These are phyloP conservation scores for Gentiana dahurica DNA, from an alignment of 257 asterid species.

Conservation along the genomic window DNA sequence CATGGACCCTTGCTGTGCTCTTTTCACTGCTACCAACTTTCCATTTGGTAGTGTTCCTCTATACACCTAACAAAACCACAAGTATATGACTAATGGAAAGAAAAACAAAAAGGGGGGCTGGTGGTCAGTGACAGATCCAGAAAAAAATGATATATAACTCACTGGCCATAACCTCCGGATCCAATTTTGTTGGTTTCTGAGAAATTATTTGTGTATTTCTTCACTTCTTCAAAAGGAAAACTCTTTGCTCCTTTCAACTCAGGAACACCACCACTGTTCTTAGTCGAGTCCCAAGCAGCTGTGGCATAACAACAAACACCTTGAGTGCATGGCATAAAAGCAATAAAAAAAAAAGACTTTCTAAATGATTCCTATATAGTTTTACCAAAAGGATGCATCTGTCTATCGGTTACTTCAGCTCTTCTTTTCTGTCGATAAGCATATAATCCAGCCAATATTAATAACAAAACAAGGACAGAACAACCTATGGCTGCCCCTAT, in stretches of 20 bases:
- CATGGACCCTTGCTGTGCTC: constrained; percentile 67
- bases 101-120: neutral
- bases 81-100: neutral
- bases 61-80: constrained; percentile 39
- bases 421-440: constrained; percentile 63
- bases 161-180: constrained; percentile 92
- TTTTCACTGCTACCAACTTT: constrained; percentile 60
- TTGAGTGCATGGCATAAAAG: neutral
- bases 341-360: constrained; percentile 2
- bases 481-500: constrained; percentile 75
- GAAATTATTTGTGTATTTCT: constrained; percentile 66
- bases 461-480: constrained; percentile 33
- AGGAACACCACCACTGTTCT: constrained; percentile 74
- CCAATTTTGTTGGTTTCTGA: constrained; percentile 54
- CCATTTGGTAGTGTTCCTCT: constrained; percentile 68
- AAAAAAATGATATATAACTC: constrained; percentile 5
- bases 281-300: constrained; percentile 65
- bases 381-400: constrained; percentile 77
- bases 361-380: constrained; percentile 1
- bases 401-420: constrained; percentile 57
- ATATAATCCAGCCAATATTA: constrained; percentile 54
- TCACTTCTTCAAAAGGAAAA: constrained; percentile 72
- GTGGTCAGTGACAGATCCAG: too few species aligned
- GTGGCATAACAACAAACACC: constrained; percentile 18
- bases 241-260: constrained; percentile 61